Base-by-base conservation (phyloP, 805 yeast genomes). In the Candida golubevii region DNA sequence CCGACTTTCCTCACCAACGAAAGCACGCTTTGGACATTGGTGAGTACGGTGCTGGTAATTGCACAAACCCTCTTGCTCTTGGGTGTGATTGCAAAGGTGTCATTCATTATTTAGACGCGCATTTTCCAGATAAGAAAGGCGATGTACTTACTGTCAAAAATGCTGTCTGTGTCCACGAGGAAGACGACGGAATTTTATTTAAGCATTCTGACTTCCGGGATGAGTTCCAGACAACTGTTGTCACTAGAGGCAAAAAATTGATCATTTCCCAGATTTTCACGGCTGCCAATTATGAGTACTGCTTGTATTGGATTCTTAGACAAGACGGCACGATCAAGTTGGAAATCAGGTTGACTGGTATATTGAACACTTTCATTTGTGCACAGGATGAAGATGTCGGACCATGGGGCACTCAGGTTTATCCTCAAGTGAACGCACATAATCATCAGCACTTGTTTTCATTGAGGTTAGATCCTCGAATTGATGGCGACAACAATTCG, bases 41-140 rank as follows among this genome's bases (percentile, higher is more conserved):
- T 63, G 93, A 85, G 65, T 85, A 85, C 62, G 93, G 93, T 69
- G 91, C 89, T 50, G 93, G 93, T 59, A 79, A 80, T 71, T 80
- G 85, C 82, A 82, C 93, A 42, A 85, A 85, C 67, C 86, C 90
- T 30, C 73, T 85, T 52, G 69, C 84, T 15, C 74, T 85, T 44
- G 91, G 91, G 35, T 85, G 93, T 63, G 93, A 85, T 65, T 85
- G 93, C 71, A 85, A 85, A 64, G 93, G 93, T 61, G 88, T 80
- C 36, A 85, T 85, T 56, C 90, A 86, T 63, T 85, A 85, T 68
- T 61, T 85, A 65, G 90, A 85, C 65, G 90, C 87, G n/a, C 82
- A 79, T 63, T 82, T 83, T 60, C 74, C 82, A 30, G 80, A 79
- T 64, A 77, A 80, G 63, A 63, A 70, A 8, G 93, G 93, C 61